These are phyloP conservation scores for Lizonia empirigonia DNA, from an alignment of 2,329 filamentous ascomycete species.

Conservation along the genomic window DNA sequence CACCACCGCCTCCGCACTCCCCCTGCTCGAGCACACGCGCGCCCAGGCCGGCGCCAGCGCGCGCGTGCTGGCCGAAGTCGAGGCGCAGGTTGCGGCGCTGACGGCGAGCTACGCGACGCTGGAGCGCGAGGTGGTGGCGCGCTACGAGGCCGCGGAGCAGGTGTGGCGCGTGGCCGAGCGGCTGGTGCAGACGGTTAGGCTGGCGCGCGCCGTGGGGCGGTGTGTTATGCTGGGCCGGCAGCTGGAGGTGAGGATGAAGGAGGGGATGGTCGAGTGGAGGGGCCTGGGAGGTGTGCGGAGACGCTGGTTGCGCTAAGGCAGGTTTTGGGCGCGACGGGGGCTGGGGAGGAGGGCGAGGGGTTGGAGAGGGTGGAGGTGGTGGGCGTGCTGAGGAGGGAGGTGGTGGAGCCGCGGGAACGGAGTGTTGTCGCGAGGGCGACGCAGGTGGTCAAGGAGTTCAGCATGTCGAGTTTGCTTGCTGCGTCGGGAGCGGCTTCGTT, in stretches of 20 bases:
- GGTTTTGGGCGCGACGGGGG: slow-evolving; percentile 68
- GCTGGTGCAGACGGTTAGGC: slow-evolving; percentile 77
- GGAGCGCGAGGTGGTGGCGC: slow-evolving; percentile 82
- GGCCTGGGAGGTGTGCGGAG: slow-evolving; percentile 78
- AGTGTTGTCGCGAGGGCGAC: slow-evolving; percentile 75
- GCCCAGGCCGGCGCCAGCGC: slow-evolving; percentile 74
- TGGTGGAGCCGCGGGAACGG: slow-evolving; percentile 74
- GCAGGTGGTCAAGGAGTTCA: slow-evolving; percentile 82
- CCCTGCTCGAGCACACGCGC: slow-evolving; percentile 77
- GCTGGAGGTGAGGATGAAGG: slow-evolving; percentile 82
- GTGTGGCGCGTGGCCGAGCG: slow-evolving; percentile 77
- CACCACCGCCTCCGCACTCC: slow-evolving; percentile 81
- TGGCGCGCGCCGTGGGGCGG: slow-evolving; percentile 76
- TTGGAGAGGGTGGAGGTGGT: slow-evolving; percentile 77
- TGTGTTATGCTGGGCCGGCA: slow-evolving; percentile 83
- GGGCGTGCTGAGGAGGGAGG: slow-evolving; percentile 69
- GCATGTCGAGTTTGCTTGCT: slow-evolving; percentile 64
- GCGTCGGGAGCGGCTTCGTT: slow-evolving; percentile 50
- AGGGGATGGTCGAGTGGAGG: slow-evolving; percentile 84
- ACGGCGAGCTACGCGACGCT: slow-evolving; percentile 85
- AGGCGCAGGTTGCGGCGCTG: slow-evolving; percentile 77
- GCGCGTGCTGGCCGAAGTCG: slow-evolving; percentile 75
- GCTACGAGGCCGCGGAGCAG: slow-evolving; percentile 84
- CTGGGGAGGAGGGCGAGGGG: slow-evolving; percentile 76
- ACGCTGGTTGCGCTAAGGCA: slow-evolving; percentile 78